Percentiles rank a stretch among this genome's conserved stretches.
Evolutionary conservation across 805 yeast species (phyloP).

Genomic region (Kodamaea fukazawae): DNA sequence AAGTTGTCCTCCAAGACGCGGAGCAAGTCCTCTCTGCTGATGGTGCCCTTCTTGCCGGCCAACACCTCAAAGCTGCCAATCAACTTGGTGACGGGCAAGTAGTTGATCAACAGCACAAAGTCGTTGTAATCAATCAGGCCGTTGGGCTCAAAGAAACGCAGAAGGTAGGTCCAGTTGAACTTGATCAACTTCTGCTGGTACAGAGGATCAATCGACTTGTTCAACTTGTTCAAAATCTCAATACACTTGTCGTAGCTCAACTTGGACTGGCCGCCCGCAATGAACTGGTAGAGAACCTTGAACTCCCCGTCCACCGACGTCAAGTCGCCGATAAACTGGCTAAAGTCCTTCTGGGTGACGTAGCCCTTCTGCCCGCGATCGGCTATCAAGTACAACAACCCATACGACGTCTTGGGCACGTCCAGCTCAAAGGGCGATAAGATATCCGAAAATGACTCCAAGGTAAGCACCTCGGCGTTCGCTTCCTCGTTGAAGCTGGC

Average conservation of each 20-base stretch:
- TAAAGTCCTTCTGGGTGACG: constrained; percentile 69
- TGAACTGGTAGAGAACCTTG: constrained; percentile 52
- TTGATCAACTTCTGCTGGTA: constrained; percentile 41
- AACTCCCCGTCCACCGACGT: constrained; percentile 39
- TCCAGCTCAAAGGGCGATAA: constrained; percentile 43
- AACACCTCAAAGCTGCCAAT: constrained; percentile 42
- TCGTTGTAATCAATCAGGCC: constrained; percentile 39
- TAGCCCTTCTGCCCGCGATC: constrained; percentile 72
- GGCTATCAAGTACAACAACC: constrained; percentile 73
- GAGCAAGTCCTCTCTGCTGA: constrained; percentile 30
- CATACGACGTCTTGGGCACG: constrained; percentile 34
- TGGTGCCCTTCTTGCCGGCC: constrained; percentile 30
- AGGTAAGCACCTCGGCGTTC: constrained; percentile 24
- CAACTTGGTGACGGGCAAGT: constrained; percentile 45
- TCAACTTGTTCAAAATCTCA: constrained; percentile 32
- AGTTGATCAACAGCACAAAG: constrained; percentile 39
- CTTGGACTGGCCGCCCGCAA: constrained; percentile 18
- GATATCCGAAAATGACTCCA: constrained; percentile 36
- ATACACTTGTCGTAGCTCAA: constrained; percentile 36
- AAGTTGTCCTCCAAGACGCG: constrained; percentile 35
- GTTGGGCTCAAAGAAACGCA: constrained; percentile 37
- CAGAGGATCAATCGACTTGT: constrained; percentile 39
- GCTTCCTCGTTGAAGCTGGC: constrained; percentile 24
- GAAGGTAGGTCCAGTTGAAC: constrained; percentile 43
- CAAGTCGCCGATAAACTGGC: constrained; percentile 60